Evolutionary conservation across 2,329 filamentous ascomycete genomes (phyloP).

Genomic region (Phialophora chinensis): DNA sequence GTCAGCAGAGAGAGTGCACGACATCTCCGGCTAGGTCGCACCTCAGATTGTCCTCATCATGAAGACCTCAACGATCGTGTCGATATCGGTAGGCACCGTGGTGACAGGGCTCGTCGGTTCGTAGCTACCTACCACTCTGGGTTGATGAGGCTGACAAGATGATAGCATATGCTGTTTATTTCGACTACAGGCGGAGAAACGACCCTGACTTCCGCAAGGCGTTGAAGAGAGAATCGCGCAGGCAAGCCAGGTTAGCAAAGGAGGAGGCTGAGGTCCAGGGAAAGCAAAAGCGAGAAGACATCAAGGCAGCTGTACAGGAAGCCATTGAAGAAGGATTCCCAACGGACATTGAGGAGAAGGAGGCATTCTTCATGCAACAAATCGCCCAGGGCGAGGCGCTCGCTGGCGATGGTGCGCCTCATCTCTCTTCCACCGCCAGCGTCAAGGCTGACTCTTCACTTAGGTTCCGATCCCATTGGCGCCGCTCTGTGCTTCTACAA

Average conservation of each 20-base stretch:
- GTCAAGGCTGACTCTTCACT: conserved; percentile 27
- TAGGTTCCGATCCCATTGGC: conserved; percentile 64
- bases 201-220: conserved; percentile 68
- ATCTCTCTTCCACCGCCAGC: background rate
- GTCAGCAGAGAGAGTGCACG: background rate
- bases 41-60: conserved; percentile 18
- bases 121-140: conserved; percentile 29
- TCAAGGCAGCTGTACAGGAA: conserved; percentile 76
- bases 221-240: conserved; percentile 58
- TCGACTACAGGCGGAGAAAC: conserved; percentile 68
- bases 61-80: conserved; percentile 62
- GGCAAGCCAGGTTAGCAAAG: conserved; percentile 54
- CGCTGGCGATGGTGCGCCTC: conserved; percentile 71
- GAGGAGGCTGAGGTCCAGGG: conserved; percentile 56
- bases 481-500: conserved; percentile 97
- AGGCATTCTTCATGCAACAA: conserved; percentile 95
- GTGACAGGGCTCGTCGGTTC: conserved; percentile 63
- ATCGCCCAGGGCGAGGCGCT: conserved; percentile 86
- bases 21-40: background rate
- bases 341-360: conserved; percentile 85
- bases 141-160: conserved; percentile 27
- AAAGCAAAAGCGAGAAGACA: conserved; percentile 63
- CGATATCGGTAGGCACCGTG: conserved; percentile 64
- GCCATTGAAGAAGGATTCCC: conserved; percentile 94
- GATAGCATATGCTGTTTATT: conserved; percentile 68